These are phyloP conservation scores for Leccinum barrowsii DNA, from an alignment of 768 basidiomycete genomes.

Conservation along the genomic window DNA sequence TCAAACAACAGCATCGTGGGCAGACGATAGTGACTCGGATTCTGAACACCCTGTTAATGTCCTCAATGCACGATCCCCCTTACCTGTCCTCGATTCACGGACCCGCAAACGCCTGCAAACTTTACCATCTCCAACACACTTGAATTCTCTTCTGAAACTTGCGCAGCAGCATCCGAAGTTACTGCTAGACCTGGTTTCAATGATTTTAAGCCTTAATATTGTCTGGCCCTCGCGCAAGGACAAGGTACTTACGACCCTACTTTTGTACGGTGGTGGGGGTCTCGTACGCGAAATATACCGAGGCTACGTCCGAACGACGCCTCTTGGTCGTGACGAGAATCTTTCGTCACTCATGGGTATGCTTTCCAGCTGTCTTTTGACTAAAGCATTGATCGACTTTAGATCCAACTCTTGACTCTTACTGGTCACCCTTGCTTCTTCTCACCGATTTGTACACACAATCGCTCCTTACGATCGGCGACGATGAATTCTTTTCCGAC, in stretches of 20 bases:
- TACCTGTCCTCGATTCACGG: conserved; percentile 51
- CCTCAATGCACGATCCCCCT: conserved; percentile 31
- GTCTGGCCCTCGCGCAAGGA: conserved; percentile 62
- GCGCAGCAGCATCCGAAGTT: conserved; percentile 39
- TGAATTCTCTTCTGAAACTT: conserved; percentile 49
- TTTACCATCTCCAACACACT: conserved; percentile 50
- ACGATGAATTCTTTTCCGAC: conserved; percentile 89
- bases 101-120: conserved; percentile 63
- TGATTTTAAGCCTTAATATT: conserved; percentile 54
- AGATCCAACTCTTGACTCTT: conserved; percentile 43
- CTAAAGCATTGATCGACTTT: conserved; percentile 5
- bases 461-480: conserved; percentile 85
- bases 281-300: conserved; percentile 76
- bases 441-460: conserved; percentile 81
- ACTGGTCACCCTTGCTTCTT: conserved; percentile 73
- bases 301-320: conserved; percentile 54
- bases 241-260: conserved; percentile 51
- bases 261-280: conserved; percentile 51
- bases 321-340: conserved; percentile 58
- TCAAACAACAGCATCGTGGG: conserved; percentile 12
- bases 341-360: conserved; percentile 37
- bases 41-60: conserved; percentile 32
- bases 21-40: conserved; percentile 40
- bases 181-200: conserved; percentile 48
- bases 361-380: conserved; percentile 12